Base-by-base conservation (phyloP, 495 filamentous ascomycete species). In the Umbilicaria muhlenbergii region DNA sequence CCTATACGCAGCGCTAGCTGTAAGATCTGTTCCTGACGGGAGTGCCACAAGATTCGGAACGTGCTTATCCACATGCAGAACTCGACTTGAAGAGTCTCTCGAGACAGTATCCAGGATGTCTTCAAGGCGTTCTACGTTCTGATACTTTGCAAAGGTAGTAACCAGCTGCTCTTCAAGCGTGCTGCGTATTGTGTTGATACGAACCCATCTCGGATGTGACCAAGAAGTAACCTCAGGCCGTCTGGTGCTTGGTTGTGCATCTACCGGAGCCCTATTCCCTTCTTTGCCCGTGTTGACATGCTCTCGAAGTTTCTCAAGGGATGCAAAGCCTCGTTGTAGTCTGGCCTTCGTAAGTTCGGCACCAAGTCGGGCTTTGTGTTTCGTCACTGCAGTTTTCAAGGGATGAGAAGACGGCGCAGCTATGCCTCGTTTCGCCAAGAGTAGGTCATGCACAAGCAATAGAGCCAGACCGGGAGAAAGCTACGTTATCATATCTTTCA, bases 31-130 rank as follows among this genome's bases (percentile, higher is more conserved):
- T 18, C 45, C 51, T 6, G 78, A 75, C 2, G 88, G 76, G 0
- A 93, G 63, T 4, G 86, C 89, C 4, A 98, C 52, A 10, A 98
- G 69, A 49, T 89, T 78, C 0, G 86, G 84, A 15, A 98, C 75
- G 51, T 94, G 68, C 4, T 70, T 60, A 56, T 96, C 91, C 11
- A 88, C 53, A 45, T 78, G 74, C 45, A 72, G 40, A 18, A 67
- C 44, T 39, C 68, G 63, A 10, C 6, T 28, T 28, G 6, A 6
- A 28, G 24, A 28, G 31, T 55, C 42, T 5, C 51, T 41, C 2
- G 38, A 15, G 3, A 34, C 8, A 33, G 47, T 36, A 33, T 47
- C 46, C 2, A 62, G 47, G 10, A 79, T 48, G 2, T 63, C 58
- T 0, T 55, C 47, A 1, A 91, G 56, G 1, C 60, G 59, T 0